Base-by-base conservation (phyloP, 306 rosid species). In the Coriaria nepalensis region DNA sequence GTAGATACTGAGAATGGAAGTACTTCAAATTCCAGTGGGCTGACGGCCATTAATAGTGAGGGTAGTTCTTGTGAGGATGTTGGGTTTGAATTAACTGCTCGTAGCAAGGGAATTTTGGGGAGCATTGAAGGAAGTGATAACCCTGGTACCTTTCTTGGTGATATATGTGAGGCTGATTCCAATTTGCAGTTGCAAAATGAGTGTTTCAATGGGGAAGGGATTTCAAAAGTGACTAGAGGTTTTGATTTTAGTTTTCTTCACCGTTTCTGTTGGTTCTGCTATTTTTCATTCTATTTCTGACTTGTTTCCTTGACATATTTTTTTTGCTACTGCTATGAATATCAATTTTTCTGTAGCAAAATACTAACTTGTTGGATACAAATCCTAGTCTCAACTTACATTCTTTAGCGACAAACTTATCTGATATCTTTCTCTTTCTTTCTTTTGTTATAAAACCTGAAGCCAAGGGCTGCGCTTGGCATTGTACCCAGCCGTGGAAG, bases 1-100 rank as follows among this genome's bases (percentile, higher is more conserved):
- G 29, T 20, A 10, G 80, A 78, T 50, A 32, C 57, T 37, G 79
- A 66, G 37, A 53, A 63, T 12, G 81, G 63, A 47, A 61, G 75
- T 68, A 70, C 70, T 9, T 74, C 86, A 14, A 78, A 69, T 74
- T 81, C 79, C 12, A 81, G 93, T 51, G 76, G 43, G 8, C 13
- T 76, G 58, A 76, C 87, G 48, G 61, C 71, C 33, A 50, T 61
- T 51, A 34, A 79, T 20, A 78, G 82, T 55, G 83, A 76, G 45
- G 70, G 73, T 43, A 69, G 79, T 49, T 78, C 77, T 59, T 64
- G 71, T 54, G 85, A 76, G 49, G 84, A 76, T 69, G 63, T 49
- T 37, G 83, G 73, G 33, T 74, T 56, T 56, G 70, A 34, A 43
- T 55, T 60, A 29, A 47, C 47, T 51, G 58, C 53, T 37, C 73